Evolutionary conservation across 2,329 filamentous ascomycete species (phyloP).

Genomic region (Ophiognomonia clavigignenti-juglandacearum): DNA sequence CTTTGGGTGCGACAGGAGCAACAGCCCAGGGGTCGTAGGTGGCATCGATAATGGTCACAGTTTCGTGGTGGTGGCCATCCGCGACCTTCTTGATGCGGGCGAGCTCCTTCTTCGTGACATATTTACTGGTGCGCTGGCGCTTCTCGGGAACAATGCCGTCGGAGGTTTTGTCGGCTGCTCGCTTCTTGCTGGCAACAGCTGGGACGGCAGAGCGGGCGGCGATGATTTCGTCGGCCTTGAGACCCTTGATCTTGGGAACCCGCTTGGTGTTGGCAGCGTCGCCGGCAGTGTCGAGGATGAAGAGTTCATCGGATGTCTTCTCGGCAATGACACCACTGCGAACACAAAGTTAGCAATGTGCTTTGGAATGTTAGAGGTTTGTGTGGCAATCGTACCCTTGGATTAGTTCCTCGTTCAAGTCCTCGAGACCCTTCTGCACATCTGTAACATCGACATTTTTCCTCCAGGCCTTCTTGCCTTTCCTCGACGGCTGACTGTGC

Average conservation of each 20-base stretch:
- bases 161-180: slow-evolving; percentile 62
- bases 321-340: slow-evolving; percentile 74
- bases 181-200: slow-evolving; percentile 74
- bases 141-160: slow-evolving; percentile 73
- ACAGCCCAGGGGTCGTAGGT: slow-evolving; percentile 75
- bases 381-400: slow-evolving; percentile 61
- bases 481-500: slow-evolving; percentile 83
- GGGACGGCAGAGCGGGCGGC: slow-evolving; percentile 77
- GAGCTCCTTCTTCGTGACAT: slow-evolving; percentile 82
- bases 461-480: slow-evolving; percentile 98
- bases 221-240: slow-evolving; percentile 91
- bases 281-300: slow-evolving; percentile 73
- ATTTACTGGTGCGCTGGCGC: slow-evolving; percentile 64
- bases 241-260: slow-evolving; percentile 64
- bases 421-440: slow-evolving; percentile 75
- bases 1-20: slow-evolving; percentile 26
- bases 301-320: slow-evolving; percentile 77
- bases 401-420: slow-evolving; percentile 84
- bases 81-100: slow-evolving; percentile 73
- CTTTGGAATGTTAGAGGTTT: background rate
- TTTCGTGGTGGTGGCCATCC: slow-evolving; percentile 59
- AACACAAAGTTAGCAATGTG: background rate
- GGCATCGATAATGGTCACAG: slow-evolving; percentile 53
- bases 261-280: slow-evolving; percentile 62
- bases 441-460: slow-evolving; percentile 96